Base-by-base conservation (phyloP, 2,329 filamentous ascomycete species). In the Ceratocystis cubensis region DNA sequence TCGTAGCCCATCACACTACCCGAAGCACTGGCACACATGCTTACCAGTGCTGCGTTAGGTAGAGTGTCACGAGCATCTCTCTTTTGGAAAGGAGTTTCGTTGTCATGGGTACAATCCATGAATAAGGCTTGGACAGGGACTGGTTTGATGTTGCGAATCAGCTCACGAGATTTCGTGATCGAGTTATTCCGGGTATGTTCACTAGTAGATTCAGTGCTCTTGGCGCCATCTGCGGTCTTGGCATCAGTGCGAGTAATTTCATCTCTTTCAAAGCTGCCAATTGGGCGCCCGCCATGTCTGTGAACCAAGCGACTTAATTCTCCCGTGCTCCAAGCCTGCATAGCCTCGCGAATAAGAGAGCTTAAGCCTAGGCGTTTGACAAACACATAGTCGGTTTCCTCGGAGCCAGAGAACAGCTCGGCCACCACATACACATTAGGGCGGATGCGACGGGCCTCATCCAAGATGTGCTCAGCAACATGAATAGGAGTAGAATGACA, bases 81-180 rank as follows among this genome's bases (percentile, higher is more conserved):
- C 76, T 96, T 96, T 76, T 99, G 93, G 0, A 93, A 90, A 0
- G 94, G 94, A 1, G 91, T 88, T 77, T 99, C 93, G 72, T 99
- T 99, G 77, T 99, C 94, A 75, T 99, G 94, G 0, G 95, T 99
- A 76, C 95, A 99, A 74, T 99, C 95, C 91, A 97, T 97, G 76
- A 99, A 96, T 0, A 99, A 79, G 0, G 93, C 94, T 70, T 96
- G 92, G 0, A 97, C 88, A 3, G 92, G 90, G 2, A 86, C 89
- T n/a, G 88, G 87, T 70, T 90, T 89, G 75, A 99, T 92, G 69
- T 82, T 87, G 70, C 87, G 88, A 70, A 96, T 81, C 20, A 89
- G 83, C 71, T 93, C 88, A 45, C 80, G 78, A 41, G 78, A 77
- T 30, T 76, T 74, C 17, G 73, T 72, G 45, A 71, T 73, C 5